A percentile compares a stretch with the other conserved stretches of the same genome.
Evolutionary conservation across 2,329 filamentous ascomycete genomes (phyloP).

Genomic region (Diaporthe nobilis): DNA sequence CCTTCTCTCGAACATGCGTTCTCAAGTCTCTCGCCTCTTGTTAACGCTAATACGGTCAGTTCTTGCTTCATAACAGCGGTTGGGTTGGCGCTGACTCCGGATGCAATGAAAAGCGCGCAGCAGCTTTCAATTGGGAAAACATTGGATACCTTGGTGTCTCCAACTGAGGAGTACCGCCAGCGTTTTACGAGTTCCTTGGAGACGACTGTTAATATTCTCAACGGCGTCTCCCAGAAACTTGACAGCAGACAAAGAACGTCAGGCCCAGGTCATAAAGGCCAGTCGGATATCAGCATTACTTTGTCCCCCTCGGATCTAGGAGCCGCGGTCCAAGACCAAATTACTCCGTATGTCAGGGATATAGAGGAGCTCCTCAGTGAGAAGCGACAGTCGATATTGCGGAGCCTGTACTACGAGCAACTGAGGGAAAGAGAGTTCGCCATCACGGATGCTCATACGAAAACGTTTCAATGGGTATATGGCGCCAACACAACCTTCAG

Average conservation of each 20-base stretch:
- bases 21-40: slow-evolving; percentile 22
- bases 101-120: neutral
- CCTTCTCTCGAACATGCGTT: neutral
- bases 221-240: neutral
- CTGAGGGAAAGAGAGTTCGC: slow-evolving; percentile 26
- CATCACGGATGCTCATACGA: slow-evolving; percentile 31
- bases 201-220: neutral
- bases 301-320: neutral
- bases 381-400: slow-evolving; percentile 6
- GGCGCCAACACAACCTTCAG: neutral
- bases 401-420: slow-evolving; percentile 7
- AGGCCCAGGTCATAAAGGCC: neutral
- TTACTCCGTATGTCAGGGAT: neutral
- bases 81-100: neutral
- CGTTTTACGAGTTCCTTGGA: neutral
- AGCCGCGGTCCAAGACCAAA: neutral
- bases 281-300: neutral
- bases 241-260: neutral
- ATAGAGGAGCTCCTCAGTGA: neutral
- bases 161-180: neutral
- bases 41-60: slow-evolving; percentile 29
- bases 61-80: too few relatives aligned
- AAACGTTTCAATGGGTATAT: slow-evolving; percentile 28
- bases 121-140: neutral
- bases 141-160: neutral